A percentile compares a stretch with the other conserved stretches of the same genome.
Conservation (phyloP, 108 stramenopile species). For the Cyclotella atomus region DNA sequence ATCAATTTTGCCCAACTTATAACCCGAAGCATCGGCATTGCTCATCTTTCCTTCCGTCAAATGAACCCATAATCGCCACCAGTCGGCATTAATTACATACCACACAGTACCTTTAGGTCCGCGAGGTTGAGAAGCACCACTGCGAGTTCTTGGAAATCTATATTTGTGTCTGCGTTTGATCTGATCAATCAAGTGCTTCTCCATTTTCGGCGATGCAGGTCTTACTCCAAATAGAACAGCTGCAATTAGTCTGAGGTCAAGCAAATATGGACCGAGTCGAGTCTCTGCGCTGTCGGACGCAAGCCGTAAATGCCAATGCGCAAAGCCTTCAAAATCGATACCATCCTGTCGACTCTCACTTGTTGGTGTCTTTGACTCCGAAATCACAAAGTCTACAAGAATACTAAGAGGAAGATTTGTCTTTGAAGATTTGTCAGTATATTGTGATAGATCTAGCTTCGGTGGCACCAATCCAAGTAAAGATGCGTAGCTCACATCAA, state of each 20-base stretch:
- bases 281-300: constrained; percentile 29
- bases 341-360: neutral
- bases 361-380: constrained; percentile 30
- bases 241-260: constrained; percentile 78
- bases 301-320: constrained; percentile 63
- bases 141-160: constrained; percentile 66
- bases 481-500: constrained; percentile 51
- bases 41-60: constrained; percentile 49
- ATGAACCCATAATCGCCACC: constrained; percentile 68
- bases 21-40: constrained; percentile 46
- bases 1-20: constrained; percentile 60
- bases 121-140: constrained; percentile 58
- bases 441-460: constrained; percentile 38
- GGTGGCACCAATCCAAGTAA: constrained; percentile 64
- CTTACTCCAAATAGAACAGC: constrained; percentile 83
- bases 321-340: constrained; percentile 64
- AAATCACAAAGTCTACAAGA: constrained; percentile 52
- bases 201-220: constrained; percentile 69
- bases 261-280: constrained; percentile 65
- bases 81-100: constrained; percentile 79
- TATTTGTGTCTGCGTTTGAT: constrained; percentile 74
- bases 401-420: constrained; percentile 30
- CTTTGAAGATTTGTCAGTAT: constrained; percentile 20
- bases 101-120: constrained; percentile 85
- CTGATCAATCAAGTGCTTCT: constrained; percentile 63